Evolutionary conservation across 73 alveolate species (phyloP), one percentile per base, ranked within the genome.

Genomic region (Tetrahymena borealis): DNA sequence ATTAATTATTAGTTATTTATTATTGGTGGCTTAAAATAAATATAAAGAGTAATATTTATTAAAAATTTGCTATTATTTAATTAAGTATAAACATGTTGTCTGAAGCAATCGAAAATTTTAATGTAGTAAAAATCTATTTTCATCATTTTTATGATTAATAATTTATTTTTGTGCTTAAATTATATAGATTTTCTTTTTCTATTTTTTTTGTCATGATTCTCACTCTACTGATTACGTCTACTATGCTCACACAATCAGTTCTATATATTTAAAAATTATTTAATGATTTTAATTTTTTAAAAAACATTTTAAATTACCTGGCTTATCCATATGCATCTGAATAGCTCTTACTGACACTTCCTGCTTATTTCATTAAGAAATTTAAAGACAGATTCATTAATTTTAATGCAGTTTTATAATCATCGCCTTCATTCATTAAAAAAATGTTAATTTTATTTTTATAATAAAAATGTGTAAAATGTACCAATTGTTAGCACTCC

Each of bases 401-500:
- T 60, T 60, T 60, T 15, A 60, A 35, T 18, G 85, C 85, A 20
- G 85, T 60, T 60, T 60, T 60, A 16, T 60, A 60, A 20, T 60
- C 85, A 60, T 60, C 85, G 10, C 85, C 85, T 60, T 2, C 10
- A 24, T 60, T 2, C n/a, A 15, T 12, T 10, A 42, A 42, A 10
- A 42, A n/a, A 42, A 7, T 12, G 16, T 42, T 12, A 42, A 3
- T 7, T 5, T 12, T 3, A 42, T 42, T 7, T 7, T 7, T 12
- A 4, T 40, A 40, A 8, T 7, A 40, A 40, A 40, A 12, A 94
- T 77, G 78, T 41, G 40, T 94, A 90, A 24, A 93, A 95, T 37
- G 91, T 95, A 1, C 96, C 98, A 8, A 97, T 97, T 12, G 99
- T 95, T 95, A 97, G 78, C 91, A 97, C 91, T 7, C 98, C 97